Base-by-base conservation (phyloP, 129 eudicot species). In the Deinandra increscens region DNA sequence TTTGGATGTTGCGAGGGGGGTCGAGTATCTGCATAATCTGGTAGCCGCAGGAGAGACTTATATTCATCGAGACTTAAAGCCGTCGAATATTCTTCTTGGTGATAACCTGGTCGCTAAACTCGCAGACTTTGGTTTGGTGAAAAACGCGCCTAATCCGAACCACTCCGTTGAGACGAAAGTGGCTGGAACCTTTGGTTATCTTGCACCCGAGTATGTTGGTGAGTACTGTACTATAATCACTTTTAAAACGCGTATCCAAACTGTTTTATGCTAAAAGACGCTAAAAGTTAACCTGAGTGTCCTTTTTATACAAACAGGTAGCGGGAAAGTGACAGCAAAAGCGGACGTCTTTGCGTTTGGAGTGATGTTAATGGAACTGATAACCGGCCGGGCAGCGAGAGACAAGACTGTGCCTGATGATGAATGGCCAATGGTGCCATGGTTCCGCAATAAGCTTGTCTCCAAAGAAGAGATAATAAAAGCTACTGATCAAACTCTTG, bases 11-110 rank as follows among this genome's bases (percentile, higher is more conserved):
- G 72, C 44, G 22, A 48, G 60, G 9, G 72, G 72, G 18, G 44
- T 67, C 10, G 72, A 67, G 46, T 67, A 67, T 26, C 29, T 48
- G 60, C 72, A 67, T 15, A 48, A 18, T 15, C 48, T 67, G 43
- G 72, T n/a, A n/a, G n/a, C n/a, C 60, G 1, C 72, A 29, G n/a
- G n/a, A 67, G 29, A n/a, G 33, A 67, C 45, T 7, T 67, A 46
- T 49, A 67, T 67, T 67, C 72, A 67, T 48, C 17, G 60, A 8
- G 72, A 67, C 34, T 67, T 67, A 33, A 67, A 67, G 45, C 60
- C 72, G 17, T 49, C 60, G 31, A 67, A 67, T 49, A 67, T 67
- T 49, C 72, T 67, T 67, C 72, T 67, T 67, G 72, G 20, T 67
- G 72, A 67, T 67, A 44, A 48, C 6, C 15, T 48, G 72, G 20